phyloP scores from a whole-genome alignment of 805 yeast species.

The Kockiozyma suomiensis region DNA sequence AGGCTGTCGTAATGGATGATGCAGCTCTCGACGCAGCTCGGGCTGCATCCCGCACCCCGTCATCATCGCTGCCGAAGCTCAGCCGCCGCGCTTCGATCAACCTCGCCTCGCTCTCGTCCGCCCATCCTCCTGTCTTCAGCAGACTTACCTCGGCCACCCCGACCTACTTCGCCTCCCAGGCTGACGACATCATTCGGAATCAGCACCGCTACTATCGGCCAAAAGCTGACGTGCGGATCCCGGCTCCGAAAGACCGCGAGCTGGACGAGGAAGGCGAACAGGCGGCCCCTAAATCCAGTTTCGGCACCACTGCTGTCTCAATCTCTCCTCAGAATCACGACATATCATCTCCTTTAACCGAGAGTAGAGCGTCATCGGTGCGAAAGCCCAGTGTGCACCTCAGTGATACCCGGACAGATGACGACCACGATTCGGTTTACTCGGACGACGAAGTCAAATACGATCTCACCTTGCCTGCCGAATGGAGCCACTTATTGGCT shows the following conservation, averaged over 20 bases:
- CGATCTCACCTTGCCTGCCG: conserved; percentile 18
- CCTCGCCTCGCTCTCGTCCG: conserved; percentile 17
- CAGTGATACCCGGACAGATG: background rate
- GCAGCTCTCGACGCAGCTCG: conserved; percentile 15
- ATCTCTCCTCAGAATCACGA: background rate
- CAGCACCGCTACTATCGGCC: conserved; percentile 15
- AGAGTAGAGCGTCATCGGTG: background rate
- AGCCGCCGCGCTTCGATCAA: conserved; percentile 25
- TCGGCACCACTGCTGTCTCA: background rate
- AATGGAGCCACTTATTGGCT: conserved; percentile 25
- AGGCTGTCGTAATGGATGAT: conserved; percentile 11
- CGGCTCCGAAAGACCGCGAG: background rate
- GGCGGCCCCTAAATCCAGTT: background rate
- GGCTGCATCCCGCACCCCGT: conserved; percentile 1
- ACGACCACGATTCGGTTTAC: background rate
- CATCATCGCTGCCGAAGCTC: conserved; percentile 6
- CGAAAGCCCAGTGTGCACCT: background rate
- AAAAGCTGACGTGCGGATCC: conserved; percentile 9
- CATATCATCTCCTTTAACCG: too few relatives aligned
- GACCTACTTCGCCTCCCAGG: conserved; percentile 13
- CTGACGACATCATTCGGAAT: conserved; percentile 25
- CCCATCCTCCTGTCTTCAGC: conserved; percentile 13
- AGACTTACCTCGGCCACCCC: background rate
- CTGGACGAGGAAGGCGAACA: background rate
- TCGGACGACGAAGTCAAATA: conserved; percentile 17